Base-by-base conservation (phyloP, 495 filamentous ascomycete species). In the Geoglossum glabrum region DNA sequence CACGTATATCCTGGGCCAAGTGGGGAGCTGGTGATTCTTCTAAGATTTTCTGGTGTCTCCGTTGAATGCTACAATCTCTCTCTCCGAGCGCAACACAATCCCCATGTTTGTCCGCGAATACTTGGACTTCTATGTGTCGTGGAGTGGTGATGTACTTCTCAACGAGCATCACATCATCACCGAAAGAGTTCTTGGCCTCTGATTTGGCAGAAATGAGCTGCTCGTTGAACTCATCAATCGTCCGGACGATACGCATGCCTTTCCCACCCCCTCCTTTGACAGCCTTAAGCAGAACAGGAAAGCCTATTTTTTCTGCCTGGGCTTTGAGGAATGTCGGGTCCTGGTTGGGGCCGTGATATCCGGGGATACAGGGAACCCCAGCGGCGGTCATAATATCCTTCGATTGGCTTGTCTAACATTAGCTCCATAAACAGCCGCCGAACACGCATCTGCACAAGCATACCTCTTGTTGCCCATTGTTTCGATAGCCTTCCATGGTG, bases 391-490 rank as follows among this genome's bases (percentile, higher is more conserved):
- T 97, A 62, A 97, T 97, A 64, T 94, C 84, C 67, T 99, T 99
- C 6, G 81, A 84, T 51, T 80, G 76, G 58, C 82, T 85, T 25
- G 23, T 38, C 23, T 40, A 23, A n/a, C 7, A 54, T 49, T 31
- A 58, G 43, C 25, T 30, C 10, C 17, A 2, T 13, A 11, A 15
- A 60, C 23, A n/a, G 54, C 28, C n/a, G 19, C 30, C 28, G 25
- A 31, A 15, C 17, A 50, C 31, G 21, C 28, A 1, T 33, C 31
- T 23, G 28, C 40, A 13, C 2, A 15, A 19, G 36, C 64, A 34
- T 78, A 81, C 70, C 85, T 88, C 73, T 99, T 99, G 67, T 95
- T 87, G 43, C 92, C 92, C 92, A 99, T 97, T 36, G 90, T 85
- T 62, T 90, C 86, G 70, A 99, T 99, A 7, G 93, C 93, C 60